phyloP scores from a whole-genome alignment of 352 stramenopile species.

The Aphanomyces cochlioides region DNA sequence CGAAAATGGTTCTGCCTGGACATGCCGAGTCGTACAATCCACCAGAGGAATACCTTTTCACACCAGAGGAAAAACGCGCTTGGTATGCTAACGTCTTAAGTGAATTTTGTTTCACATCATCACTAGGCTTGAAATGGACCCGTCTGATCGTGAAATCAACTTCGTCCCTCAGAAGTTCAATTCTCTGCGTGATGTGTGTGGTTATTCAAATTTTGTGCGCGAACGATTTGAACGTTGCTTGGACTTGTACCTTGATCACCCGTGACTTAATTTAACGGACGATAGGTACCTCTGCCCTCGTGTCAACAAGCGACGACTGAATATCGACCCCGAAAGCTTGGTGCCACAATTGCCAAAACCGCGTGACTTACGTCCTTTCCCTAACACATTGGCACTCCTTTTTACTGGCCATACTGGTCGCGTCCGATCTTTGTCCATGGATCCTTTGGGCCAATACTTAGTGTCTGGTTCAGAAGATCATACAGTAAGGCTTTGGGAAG shows the following conservation, averaged over 20 bases:
- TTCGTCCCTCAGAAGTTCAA: slow-evolving; percentile 98
- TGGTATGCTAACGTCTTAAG: slow-evolving; percentile 50
- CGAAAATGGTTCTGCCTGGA: slow-evolving; percentile 96
- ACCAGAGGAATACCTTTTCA: slow-evolving; percentile 98
- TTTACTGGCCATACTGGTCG: slow-evolving; percentile 87
- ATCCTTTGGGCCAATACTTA: slow-evolving; percentile 96
- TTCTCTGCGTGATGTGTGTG: slow-evolving; percentile 94
- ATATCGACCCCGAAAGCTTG: slow-evolving; percentile 97
- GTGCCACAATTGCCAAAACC: slow-evolving; percentile 96
- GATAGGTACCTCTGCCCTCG: slow-evolving; percentile 85
- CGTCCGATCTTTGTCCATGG: slow-evolving; percentile 91
- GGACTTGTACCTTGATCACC: slow-evolving; percentile 90
- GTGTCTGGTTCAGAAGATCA: slow-evolving; percentile 94
- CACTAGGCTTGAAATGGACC: slow-evolving; percentile 77
- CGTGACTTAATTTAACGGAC: slow-evolving; percentile 10
- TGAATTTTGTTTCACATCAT: too few relatives aligned
- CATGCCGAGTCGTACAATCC: slow-evolving; percentile 99
- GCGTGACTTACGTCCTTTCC: slow-evolving; percentile 97
- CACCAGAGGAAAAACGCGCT: slow-evolving; percentile 93
- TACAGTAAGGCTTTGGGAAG: slow-evolving; percentile 96
- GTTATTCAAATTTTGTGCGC: slow-evolving; percentile 95
- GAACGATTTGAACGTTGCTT: slow-evolving; percentile 99
- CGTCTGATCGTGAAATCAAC: slow-evolving; percentile 94
- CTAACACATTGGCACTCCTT: slow-evolving; percentile 89
- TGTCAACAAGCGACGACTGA: slow-evolving; percentile 90